These are phyloP conservation scores for Cenococcum geophilum DNA, from an alignment of 495 filamentous ascomycete species.

Conservation along the genomic window DNA sequence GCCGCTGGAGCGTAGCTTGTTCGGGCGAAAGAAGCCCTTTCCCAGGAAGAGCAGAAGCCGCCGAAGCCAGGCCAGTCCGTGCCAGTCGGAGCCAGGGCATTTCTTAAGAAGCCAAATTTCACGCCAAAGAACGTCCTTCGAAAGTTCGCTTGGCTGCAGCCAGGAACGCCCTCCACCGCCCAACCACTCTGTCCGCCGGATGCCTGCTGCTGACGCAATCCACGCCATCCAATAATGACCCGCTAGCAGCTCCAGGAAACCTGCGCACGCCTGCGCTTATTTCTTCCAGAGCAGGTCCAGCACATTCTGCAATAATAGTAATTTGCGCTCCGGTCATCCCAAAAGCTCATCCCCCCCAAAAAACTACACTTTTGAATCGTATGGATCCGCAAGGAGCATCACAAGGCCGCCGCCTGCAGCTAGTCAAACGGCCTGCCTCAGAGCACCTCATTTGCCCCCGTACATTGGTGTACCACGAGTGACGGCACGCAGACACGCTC, in stretches of 20 bases:
- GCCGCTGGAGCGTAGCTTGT: background rate
- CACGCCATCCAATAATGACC: slow-evolving; percentile 8
- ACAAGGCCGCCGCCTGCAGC: background rate
- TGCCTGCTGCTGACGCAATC: slow-evolving; percentile 27
- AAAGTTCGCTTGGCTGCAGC: slow-evolving; percentile 20
- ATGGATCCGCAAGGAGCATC: background rate
- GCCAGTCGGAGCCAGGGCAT: background rate
- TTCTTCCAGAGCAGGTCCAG: slow-evolving; percentile 9
- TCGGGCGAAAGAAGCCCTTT: background rate
- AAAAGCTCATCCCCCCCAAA: background rate
- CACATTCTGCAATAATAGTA: background rate
- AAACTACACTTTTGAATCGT: background rate
- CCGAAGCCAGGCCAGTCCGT: background rate
- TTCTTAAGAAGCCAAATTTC: background rate
- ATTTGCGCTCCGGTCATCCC: background rate
- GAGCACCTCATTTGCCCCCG: background rate
- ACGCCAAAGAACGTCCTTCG: background rate
- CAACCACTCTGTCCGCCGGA: slow-evolving; percentile 9
- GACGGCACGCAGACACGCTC: background rate
- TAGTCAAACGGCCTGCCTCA: background rate
- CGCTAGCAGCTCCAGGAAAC: slow-evolving; percentile 4
- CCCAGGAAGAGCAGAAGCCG: background rate
- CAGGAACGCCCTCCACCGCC: slow-evolving; percentile 9
- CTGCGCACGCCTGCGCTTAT: slow-evolving; percentile 13
- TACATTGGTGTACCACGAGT: slow-evolving; percentile 3